Evolutionary conservation across 352 stramenopile genomes (phyloP), one percentile per base, ranked within the genome.

Genomic region (Phytophthora rubi): DNA sequence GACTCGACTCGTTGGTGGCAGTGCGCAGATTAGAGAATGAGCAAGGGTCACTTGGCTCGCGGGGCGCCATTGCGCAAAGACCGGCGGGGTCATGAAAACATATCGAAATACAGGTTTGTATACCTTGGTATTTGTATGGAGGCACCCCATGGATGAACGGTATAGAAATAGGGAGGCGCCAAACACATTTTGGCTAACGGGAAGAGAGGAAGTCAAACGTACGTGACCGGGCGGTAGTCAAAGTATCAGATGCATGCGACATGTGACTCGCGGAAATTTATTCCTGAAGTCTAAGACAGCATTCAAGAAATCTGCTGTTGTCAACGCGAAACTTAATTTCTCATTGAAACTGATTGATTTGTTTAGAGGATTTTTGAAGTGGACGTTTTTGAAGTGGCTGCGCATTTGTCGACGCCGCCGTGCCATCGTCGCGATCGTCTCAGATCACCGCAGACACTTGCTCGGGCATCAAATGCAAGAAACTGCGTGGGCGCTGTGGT

Each of bases 1-100:
- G 35, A 44, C 33, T 49, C 48, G 51, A 26, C 23, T 26, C 23
- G 23, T 26, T 53, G 55, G n/a, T 44, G 21, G 47, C 5, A 16
- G 47, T 76, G 53, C 42, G 59, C 52, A 39, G 47, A 48, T 77
- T 80, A 26, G 44, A 59, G 39, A 80, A 77, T 80, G 73, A 77
- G 53, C 12, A 9, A 16, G n/a, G 51, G 51, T 60, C 60, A 61
- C 18, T 66, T 71, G 62, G 62, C 51, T 71, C 61, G 49, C 67
- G 51, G 21, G 51, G 48, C 48, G 28, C 39, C 35, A 44, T 44
- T 13, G 16, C 35, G 32, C 23, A 63, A 30, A 65, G 64, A 65
- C 42, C 44, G 53, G 53, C 63, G 45, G 10, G 6, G 10, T 47
- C 45, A 64, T 65, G 35, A 64, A 21, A 55, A 65, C 47, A 45